Evolutionary conservation across 1,284 basidiomycete genomes (phyloP).

Genomic region (Malassezia cuniculi): DNA sequence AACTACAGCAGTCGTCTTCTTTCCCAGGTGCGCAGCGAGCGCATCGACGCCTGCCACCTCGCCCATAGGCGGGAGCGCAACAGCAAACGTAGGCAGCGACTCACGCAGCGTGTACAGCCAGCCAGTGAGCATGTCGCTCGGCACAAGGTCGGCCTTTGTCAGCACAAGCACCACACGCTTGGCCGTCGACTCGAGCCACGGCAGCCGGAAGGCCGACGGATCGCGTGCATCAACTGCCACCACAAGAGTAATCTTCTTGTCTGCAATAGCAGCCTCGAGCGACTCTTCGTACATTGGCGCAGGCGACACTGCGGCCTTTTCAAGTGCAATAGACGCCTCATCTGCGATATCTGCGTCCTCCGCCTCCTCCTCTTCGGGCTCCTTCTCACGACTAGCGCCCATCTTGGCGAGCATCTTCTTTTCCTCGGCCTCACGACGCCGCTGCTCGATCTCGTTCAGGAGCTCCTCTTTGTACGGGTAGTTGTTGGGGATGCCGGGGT

Average conservation of each 20-base stretch:
- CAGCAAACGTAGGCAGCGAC: constrained; percentile 21
- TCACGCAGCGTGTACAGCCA: constrained; percentile 23
- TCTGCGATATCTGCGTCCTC: constrained; percentile 12
- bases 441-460: constrained; percentile 57
- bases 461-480: constrained; percentile 97
- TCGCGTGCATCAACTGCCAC: constrained; percentile 32
- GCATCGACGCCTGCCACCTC: constrained; percentile 21
- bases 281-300: constrained; percentile 19
- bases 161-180: constrained; percentile 22
- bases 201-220: constrained; percentile 27
- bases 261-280: constrained; percentile 17
- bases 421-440: constrained; percentile 22
- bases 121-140: constrained; percentile 25
- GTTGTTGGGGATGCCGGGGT: constrained; percentile 90
- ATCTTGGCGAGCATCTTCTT: constrained; percentile 16
- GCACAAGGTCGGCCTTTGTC: constrained; percentile 32
- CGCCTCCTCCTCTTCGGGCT: constrained; percentile 15
- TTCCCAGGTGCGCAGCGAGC: constrained; percentile 14
- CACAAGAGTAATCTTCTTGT: constrained; percentile 25
- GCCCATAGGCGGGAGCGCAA: constrained; percentile 11
- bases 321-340: constrained; percentile 15
- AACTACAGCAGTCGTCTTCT: constrained; percentile 19
- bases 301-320: too few species aligned
- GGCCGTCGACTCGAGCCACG: constrained; percentile 23
- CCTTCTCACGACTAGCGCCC: constrained; percentile 15